phyloP scores from a whole-genome alignment of 2,329 filamentous ascomycete species.

The Cryphonectria nitschkei region DNA sequence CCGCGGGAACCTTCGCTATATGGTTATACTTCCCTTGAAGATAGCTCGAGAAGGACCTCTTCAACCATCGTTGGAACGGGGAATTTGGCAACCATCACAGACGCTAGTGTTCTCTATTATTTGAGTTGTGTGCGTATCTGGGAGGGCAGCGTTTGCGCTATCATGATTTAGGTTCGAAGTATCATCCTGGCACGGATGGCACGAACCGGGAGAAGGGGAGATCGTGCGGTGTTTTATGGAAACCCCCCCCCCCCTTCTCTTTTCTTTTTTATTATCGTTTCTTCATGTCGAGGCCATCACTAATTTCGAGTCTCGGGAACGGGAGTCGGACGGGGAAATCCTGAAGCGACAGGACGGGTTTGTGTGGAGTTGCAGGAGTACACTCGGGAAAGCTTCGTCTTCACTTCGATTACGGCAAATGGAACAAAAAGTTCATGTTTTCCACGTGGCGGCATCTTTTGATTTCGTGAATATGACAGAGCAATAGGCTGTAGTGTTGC shows the following conservation, averaged over 20 bases:
- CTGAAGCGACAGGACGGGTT: slow-evolving; percentile 20
- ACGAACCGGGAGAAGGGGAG: neutral
- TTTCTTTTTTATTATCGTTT: neutral
- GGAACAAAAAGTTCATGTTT: slow-evolving; percentile 28
- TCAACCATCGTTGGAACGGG: neutral
- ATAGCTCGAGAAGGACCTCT: neutral
- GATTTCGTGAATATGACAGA: neutral
- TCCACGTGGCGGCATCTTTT: neutral
- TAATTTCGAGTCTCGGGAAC: slow-evolving; percentile 21
- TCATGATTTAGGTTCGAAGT: neutral
- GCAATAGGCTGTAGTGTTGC: neutral
- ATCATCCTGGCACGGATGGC: neutral
- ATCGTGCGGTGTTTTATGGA: slow-evolving; percentile 10
- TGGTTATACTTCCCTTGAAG: too few species aligned
- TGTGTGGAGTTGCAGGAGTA: slow-evolving; percentile 30
- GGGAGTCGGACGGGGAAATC: slow-evolving; percentile 23
- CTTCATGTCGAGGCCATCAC: slow-evolving; percentile 9
- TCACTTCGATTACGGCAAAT: slow-evolving; percentile 24
- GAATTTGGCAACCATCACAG: neutral
- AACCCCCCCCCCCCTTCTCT: neutral
- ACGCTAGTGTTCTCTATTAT: neutral
- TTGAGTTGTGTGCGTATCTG: neutral
- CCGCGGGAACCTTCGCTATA: neutral
- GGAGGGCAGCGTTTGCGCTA: neutral
- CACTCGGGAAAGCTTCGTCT: slow-evolving; percentile 18